A percentile compares a stretch with the other conserved stretches of the same genome.
Evolutionary conservation across 352 stramenopile genomes (phyloP).

Genomic region (Nannochloropsis limnetica): DNA sequence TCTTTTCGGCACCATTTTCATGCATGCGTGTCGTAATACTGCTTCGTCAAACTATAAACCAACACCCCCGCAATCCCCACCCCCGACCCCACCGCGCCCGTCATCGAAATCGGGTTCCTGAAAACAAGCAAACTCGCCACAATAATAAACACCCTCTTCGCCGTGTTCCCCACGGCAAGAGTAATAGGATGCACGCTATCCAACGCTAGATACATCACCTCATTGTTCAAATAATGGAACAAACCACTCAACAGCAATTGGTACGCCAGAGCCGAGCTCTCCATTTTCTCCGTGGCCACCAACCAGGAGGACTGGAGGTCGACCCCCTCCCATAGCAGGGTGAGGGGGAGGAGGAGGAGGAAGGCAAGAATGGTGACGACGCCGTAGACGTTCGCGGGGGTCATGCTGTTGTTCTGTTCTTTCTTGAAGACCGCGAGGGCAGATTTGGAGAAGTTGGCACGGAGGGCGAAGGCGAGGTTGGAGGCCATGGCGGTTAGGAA

Average conservation of each 20-base stretch:
- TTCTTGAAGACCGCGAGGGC: background rate
- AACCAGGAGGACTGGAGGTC: conserved; percentile 41
- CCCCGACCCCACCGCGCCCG: conserved; percentile 60
- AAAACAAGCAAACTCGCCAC: conserved; percentile 69
- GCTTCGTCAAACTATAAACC: conserved; percentile 56
- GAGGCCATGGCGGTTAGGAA: conserved; percentile 66
- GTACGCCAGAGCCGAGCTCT: conserved; percentile 31
- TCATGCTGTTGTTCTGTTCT: conserved; percentile 53
- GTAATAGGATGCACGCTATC: conserved; percentile 65
- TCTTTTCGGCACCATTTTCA: background rate
- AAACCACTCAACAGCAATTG: conserved; percentile 57
- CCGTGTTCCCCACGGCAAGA: conserved; percentile 67
- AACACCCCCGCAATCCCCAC: conserved; percentile 67
- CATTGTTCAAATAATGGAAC: conserved; percentile 73
- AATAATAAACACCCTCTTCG: conserved; percentile 72
- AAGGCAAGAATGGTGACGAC: conserved; percentile 61
- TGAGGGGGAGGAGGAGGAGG: conserved; percentile 60
- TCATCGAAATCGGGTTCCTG: conserved; percentile 61
- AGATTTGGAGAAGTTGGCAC: conserved; percentile 65
- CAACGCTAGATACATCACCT: conserved; percentile 68
- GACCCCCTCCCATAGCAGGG: conserved; percentile 56
- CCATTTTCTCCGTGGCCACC: conserved; percentile 35
- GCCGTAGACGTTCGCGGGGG: conserved; percentile 65
- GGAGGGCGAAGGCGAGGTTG: conserved; percentile 65
- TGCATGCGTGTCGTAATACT: conserved; percentile 44